A percentile compares a stretch with the other conserved stretches of the same genome.
These are phyloP conservation scores for Kitagawia praeruptora DNA, from an alignment of 129 eudicot genomes.

Conservation along the genomic window DNA sequence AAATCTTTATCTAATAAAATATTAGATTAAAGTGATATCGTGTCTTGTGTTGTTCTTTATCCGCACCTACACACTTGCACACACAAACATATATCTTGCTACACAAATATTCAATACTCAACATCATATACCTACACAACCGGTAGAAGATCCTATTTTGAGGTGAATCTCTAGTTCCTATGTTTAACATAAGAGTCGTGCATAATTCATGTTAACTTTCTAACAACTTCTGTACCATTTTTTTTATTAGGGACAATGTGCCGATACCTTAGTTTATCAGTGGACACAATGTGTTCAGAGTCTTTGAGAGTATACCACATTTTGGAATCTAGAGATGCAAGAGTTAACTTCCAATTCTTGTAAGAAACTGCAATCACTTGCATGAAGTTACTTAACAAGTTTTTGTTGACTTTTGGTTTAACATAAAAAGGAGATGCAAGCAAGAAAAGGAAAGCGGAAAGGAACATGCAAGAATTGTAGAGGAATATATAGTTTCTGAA, in stretches of 20 bases:
- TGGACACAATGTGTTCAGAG: slow-evolving; percentile 33
- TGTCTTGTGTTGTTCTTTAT: too few species aligned
- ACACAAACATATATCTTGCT: too few species aligned
- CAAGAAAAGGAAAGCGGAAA: slow-evolving; percentile 42
- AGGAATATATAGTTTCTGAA: too few species aligned
- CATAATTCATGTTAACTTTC: neutral
- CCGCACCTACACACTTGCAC: too few species aligned
- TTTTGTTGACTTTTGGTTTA: slow-evolving; percentile 36
- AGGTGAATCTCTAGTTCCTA: neutral
- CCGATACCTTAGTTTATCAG: slow-evolving; percentile 49
- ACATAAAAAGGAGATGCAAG: slow-evolving; percentile 62
- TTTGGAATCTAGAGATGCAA: slow-evolving; percentile 16
- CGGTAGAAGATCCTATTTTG: slow-evolving; percentile 9
- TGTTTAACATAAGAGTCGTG: too few species aligned
- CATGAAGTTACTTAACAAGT: slow-evolving; percentile 34
- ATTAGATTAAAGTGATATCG: too few species aligned
- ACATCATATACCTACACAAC: slow-evolving; percentile 1
- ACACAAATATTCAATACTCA: too few species aligned
- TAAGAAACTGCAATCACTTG: slow-evolving; percentile 37
- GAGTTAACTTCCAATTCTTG: slow-evolving; percentile 28
- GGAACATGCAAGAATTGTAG: slow-evolving; percentile 62
- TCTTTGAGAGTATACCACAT: slow-evolving; percentile 29
- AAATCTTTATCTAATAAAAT: too few species aligned
- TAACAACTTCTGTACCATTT: neutral
- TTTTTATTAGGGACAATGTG: too few species aligned